A percentile compares a stretch with the other conserved stretches of the same genome.
phyloP scores from a whole-genome alignment of 2,329 filamentous ascomycete species.

The Aspergillus hiratsukae region DNA sequence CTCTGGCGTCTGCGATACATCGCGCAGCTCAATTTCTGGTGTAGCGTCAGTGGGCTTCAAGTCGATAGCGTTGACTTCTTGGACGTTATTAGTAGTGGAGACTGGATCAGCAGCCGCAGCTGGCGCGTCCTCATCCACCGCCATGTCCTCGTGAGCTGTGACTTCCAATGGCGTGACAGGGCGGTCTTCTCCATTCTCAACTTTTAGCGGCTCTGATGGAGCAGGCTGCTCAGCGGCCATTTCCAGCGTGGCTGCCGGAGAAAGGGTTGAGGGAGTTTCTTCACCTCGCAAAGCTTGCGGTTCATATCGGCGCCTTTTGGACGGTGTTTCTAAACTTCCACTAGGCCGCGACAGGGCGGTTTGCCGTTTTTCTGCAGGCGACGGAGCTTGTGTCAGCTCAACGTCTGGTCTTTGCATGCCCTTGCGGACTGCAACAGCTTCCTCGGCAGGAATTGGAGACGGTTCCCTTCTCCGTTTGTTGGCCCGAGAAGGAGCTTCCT shows the following conservation, averaged over 20 bases:
- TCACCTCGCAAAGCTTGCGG: neutral
- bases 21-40: neutral
- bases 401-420: neutral
- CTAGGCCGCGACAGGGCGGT: neutral
- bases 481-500: neutral
- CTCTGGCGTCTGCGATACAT: conserved; percentile 2
- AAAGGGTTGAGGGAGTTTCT: neutral
- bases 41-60: neutral
- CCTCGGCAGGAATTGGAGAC: neutral
- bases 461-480: neutral
- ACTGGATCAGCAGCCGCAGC: neutral
- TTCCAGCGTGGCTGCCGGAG: neutral
- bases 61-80: neutral
- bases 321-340: conserved; percentile 2
- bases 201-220: neutral
- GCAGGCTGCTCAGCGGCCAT: neutral
- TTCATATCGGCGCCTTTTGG: conserved; percentile 13
- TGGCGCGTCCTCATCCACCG: neutral
- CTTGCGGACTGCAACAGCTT: neutral
- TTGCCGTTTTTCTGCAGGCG: neutral
- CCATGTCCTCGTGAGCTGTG: neutral
- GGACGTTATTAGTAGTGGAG: neutral
- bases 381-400: neutral
- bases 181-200: neutral
- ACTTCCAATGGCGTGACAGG: neutral